A percentile compares a stretch with the other conserved stretches of the same genome.
These are phyloP conservation scores for Acanthochlamys bracteata DNA, from an alignment of 106 monocot species.

Conservation along the genomic window DNA sequence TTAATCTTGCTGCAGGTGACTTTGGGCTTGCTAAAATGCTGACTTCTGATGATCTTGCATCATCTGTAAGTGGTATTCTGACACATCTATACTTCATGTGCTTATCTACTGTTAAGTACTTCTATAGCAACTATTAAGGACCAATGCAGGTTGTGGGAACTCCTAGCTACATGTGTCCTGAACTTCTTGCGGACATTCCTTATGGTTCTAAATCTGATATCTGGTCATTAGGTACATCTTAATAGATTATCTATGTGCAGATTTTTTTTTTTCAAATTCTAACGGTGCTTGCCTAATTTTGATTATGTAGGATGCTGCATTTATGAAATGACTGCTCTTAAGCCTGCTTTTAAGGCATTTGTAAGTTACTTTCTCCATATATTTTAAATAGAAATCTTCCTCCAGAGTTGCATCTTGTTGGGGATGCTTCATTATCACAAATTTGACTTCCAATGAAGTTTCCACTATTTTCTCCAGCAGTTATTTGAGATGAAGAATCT, in stretches of 20 bases:
- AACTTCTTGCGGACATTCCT: conserved; percentile 98
- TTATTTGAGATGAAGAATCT: no score
- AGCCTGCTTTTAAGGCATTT: conserved; percentile 95
- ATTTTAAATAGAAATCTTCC: background rate
- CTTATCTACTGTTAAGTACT: background rate
- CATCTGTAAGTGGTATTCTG: conserved; percentile 54
- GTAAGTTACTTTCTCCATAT: conserved; percentile 39
- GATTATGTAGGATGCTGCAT: conserved; percentile 82
- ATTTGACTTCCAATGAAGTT: no score
- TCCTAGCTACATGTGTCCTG: conserved; percentile 99
- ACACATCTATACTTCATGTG: background rate
- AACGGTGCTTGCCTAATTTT: background rate
- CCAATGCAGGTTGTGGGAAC: conserved; percentile 85
- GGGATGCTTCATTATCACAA: no score
- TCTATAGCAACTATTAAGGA: background rate
- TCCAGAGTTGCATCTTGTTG: background rate
- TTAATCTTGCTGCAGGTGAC: conserved; percentile 48
- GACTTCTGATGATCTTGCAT: conserved; percentile 91
- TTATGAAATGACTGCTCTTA: conserved; percentile 97
- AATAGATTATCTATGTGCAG: no score
- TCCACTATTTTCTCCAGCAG: no score
- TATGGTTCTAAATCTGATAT: conserved; percentile 98
- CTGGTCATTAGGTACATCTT: conserved; percentile 84
- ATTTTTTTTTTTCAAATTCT: no score
- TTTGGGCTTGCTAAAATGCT: conserved; percentile 98